Base-by-base conservation (phyloP, 1,284 basidiomycete species). In the Quambalaria eucalypti region DNA sequence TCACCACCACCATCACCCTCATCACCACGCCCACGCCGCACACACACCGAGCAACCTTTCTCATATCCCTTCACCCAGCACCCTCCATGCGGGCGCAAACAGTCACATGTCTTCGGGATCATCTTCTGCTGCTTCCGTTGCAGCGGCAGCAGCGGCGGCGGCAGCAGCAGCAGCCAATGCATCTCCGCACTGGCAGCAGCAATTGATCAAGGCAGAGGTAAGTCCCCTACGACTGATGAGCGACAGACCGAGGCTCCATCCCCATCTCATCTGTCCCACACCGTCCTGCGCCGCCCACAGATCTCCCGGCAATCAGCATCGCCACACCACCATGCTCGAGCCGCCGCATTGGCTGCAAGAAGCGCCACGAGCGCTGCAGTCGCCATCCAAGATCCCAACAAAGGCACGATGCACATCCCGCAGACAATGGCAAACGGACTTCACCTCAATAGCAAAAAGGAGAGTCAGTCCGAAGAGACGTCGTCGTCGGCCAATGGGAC, bases 251-350 rank as follows among this genome's bases (percentile, higher is more conserved):
- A n/a, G 39, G 25, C 0, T 4, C 19, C 9, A 14, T 16, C 28
- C 10, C 9, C 16, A 7, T 54, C 5, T n/a, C 7, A 4, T 12
- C 8, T 12, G 9, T 33, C 28, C n/a, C 21, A 28, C 33, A 50
- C 38, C 21, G 28, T 14, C 33, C n/a, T n/a, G n/a, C n/a, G n/a
- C n/a, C 30, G 42, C 28, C 40, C 39, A 1, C 59, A 79, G 76
- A 76, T 79, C 33, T 81, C 80, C n/a, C 74, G 81, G 40, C 73
- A 78, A 48, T 77, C 80, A 1, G 76, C 77, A 7, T 77, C 80
- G 14, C 80, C 81, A 0, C 81, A 82, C 64, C 81, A 82, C 64
- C 79, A 81, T 26, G 81, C 81, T 14, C 73, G 81, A 25, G 80
- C 81, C 21, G 81, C 81, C 14, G 81, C 81, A 31, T 77, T 82